A percentile compares a stretch with the other conserved stretches of the same genome.
phyloP scores from a whole-genome alignment of 305 asterid genomes.

The Solanum hybrid region DNA sequence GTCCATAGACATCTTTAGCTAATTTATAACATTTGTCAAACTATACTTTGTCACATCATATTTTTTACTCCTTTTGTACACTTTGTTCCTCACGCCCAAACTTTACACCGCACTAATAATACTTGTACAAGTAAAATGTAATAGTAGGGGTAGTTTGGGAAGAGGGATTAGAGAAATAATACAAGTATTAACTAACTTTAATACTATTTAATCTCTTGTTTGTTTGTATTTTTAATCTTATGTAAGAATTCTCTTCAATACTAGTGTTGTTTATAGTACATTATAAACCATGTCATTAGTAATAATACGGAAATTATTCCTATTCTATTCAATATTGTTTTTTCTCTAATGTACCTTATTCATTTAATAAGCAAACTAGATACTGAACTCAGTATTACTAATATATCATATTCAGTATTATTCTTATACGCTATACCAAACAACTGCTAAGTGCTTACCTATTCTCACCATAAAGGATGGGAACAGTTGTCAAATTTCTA shows the following conservation, averaged over 20 bases:
- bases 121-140: background rate
- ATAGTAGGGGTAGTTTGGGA: background rate
- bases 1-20: background rate
- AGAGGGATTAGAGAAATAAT: background rate
- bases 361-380: background rate
- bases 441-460: background rate
- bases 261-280: background rate
- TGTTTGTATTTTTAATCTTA: background rate
- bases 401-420: too few species aligned
- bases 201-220: background rate
- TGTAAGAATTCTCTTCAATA: background rate
- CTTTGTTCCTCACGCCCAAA: background rate
- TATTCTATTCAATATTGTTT: background rate
- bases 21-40: background rate
- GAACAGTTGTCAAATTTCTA: background rate
- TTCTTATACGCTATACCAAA: background rate
- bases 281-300: background rate
- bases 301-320: too few species aligned
- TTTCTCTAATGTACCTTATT: background rate
- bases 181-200: background rate
- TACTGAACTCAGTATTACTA: too few species aligned
- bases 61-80: background rate
- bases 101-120: background rate
- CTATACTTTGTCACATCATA: background rate
- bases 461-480: background rate